Base-by-base conservation (phyloP, 2,329 filamentous ascomycete genomes). In the Talaromyces funiculosus region DNA sequence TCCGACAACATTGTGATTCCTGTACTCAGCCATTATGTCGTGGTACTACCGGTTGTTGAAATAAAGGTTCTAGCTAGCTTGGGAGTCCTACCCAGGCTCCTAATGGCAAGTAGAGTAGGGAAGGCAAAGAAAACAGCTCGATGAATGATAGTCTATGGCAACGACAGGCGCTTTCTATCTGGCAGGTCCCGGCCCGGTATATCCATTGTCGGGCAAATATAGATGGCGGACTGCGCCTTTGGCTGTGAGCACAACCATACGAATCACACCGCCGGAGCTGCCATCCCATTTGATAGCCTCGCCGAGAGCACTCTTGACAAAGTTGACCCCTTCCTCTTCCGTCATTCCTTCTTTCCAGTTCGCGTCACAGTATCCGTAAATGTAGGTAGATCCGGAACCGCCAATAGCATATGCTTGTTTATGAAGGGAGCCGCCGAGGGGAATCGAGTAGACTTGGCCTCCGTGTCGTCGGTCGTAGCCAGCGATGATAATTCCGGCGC, bases 241-340 rank as follows among this genome's bases (percentile, higher is more conserved):
- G 70, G 86, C 87, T 64, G 93, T 99, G 77, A 99, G 80, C 62
- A 99, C 94, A 64, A 97, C 93, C 90, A 99, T 91, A 68, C 94
- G 87, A 71, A 99, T 99, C 63, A 99, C 94, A 80, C 94, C 94
- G 67, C 94, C 94, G 3, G 94, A 97, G 81, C 92, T 97, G 65
- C 94, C 94, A 74, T 99, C 94, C 94, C 94, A 99, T 80, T 96
- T 96, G 84, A 99, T 97, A 16, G 94, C 94, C 82, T 99, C 93
- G 71, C 86, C 82, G 72, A 99, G 81, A 33, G 94, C 88, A 53
- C 87, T 89, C 81, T 96, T 97, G 74, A 99, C 94, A 71, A 99
- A 99, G 42, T 87, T 78, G 66, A 99, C 87, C 0, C 94, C 94
- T 64, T 96, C 92, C 59, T 86, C 83, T 81, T 97, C 91, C 57